Conservation (phyloP, 2,329 filamentous ascomycete genomes). For the Phaeosphaeriaceae sp. region DNA sequence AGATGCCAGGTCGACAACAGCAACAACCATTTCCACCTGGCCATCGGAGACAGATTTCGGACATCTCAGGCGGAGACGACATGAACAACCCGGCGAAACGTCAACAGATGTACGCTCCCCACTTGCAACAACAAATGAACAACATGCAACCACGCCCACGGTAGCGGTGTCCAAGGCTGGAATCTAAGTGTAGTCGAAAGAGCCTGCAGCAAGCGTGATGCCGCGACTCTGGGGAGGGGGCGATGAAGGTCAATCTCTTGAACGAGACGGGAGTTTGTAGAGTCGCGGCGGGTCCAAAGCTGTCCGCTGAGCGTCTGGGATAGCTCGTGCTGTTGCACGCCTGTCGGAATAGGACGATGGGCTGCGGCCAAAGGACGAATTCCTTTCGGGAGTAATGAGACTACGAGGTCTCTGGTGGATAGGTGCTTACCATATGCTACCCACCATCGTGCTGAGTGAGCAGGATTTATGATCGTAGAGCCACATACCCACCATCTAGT, state of each 20-base stretch:
- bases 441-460: neutral
- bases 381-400: neutral
- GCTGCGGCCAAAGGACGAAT: neutral
- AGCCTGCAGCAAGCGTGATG: neutral
- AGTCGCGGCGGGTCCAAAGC: neutral
- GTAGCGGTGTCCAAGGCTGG: slow-evolving; percentile 20
- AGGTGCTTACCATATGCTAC: neutral
- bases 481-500: neutral
- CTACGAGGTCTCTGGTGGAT: neutral
- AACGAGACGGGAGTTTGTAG: neutral
- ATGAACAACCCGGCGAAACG: slow-evolving; percentile 62
- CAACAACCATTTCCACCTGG: slow-evolving; percentile 21
- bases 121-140: slow-evolving; percentile 55
- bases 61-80: slow-evolving; percentile 63
- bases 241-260: neutral
- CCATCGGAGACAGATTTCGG: slow-evolving; percentile 66
- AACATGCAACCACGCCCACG: slow-evolving; percentile 60
- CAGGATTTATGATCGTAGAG: neutral
- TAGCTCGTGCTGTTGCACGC: neutral
- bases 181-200: neutral
- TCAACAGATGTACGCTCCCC: slow-evolving; percentile 62
- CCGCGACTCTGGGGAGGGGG: neutral
- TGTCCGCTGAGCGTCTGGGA: neutral
- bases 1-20: slow-evolving; percentile 43
- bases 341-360: neutral